A percentile compares a stretch with the other conserved stretches of the same genome.
Conservation (phyloP, 305 asterid genomes). For the Stenogyne calaminthoides region DNA sequence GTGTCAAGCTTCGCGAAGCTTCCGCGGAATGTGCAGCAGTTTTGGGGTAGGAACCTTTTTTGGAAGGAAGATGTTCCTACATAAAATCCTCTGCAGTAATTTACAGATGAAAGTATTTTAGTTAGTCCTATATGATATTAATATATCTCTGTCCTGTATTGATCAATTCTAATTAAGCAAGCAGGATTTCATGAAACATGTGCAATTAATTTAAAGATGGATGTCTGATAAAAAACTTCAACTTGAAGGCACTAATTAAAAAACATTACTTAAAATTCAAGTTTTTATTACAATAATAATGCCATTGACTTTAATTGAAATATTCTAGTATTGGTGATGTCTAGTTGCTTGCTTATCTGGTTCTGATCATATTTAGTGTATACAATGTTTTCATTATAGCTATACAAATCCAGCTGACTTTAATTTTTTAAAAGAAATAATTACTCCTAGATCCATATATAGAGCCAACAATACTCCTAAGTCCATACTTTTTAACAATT, state of each 20-base stretch:
- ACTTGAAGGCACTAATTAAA: neutral
- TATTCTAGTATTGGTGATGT: no score
- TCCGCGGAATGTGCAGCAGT: constrained; percentile 59
- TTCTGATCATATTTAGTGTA: neutral
- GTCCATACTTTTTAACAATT: no score
- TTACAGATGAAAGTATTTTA: neutral
- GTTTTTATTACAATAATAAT: no score
- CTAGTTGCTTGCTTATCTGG: no score
- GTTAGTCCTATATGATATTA: neutral
- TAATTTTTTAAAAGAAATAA: no score
- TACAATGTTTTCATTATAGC: no score
- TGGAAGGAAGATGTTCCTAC: constrained; percentile 57
- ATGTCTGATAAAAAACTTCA: neutral
- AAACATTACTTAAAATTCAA: neutral
- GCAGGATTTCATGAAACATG: neutral
- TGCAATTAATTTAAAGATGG: neutral
- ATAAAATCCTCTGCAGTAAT: constrained; percentile 40
- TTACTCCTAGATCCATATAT: no score
- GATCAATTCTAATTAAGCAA: neutral
- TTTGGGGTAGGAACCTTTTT: constrained; percentile 25
- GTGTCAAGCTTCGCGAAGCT: constrained; percentile 50
- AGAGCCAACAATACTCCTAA: no score
- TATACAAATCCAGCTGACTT: no score
- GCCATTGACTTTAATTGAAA: neutral
- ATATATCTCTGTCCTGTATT: neutral